Evolutionary conservation across 106 monocot species (phyloP), one percentile per base, ranked within the genome.

Genomic region (Dendrobium nobile): DNA sequence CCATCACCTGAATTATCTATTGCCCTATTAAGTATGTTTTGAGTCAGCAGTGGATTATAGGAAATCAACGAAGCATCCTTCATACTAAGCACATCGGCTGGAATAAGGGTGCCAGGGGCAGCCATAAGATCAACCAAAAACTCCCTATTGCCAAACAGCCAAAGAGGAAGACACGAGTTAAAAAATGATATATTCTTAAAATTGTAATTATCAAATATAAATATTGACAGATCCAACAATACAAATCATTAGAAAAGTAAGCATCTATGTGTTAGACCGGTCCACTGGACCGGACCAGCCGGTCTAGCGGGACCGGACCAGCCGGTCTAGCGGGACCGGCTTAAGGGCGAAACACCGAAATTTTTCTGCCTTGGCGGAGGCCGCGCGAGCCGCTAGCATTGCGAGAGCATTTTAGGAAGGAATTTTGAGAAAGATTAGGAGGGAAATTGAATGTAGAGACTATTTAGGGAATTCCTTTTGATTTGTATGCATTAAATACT

Each of bases 91-190:
- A 87, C 86, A 85, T 98, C 94, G 64, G 91, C 89, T 33, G 98
- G 98, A 82, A 98, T 92, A 61, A 98, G 91, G 22, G 89, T 95
- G 56, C 98, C 98, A 3, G 98, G 94, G 28, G 90, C 92, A 90
- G 91, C 90, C 98, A 98, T 98, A 33, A 98, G 92, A 88, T 98
- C 98, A 83, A 98, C 98, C 92, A 98, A 86, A 79, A 87, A 98
- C 75, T 98, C 98, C 88, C 98, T 98, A 51, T 44, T 5, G 10
- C 41, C 43, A 75, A 40, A 10, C 64, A 26, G 74, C 26, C 43
- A 44, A 72, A 75, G 4, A 44, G 19, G 17, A 43, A 43, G 43
- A 26, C 15, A 7, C 26, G 7, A 65, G 26, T 24, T 65, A 24
- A 22, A 24, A 11, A 65, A 65, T 24, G 64, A 51, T 51, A 51